Base-by-base conservation (phyloP, 495 filamentous ascomycete species). In the Trichoderma erinaceum region DNA sequence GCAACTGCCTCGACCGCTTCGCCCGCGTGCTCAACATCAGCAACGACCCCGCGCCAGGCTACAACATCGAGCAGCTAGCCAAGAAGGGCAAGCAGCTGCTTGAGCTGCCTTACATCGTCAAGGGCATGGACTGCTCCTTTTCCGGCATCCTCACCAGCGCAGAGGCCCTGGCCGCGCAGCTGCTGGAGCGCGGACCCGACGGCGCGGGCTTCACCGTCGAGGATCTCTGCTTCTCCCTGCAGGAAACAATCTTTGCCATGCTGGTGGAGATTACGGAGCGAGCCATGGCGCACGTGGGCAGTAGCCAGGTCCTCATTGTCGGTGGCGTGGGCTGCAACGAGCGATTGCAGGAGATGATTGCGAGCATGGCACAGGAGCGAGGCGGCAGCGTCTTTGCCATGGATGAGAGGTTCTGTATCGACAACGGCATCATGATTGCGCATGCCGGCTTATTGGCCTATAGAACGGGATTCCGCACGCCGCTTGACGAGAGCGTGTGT, bases 371-470 rank as follows among this genome's bases (percentile, higher is more conserved):
- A n/a, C 81, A 82, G 48, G 92, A 96, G 75, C 82, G 96, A 43
- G 91, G 92, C 21, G 95, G 95, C 0, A 92, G 86, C 76, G 91
- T 97, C 23, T 97, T 89, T 80, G 93, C 93, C 11, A 99, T 94
- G 1, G 94, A 98, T 77, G 93, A 98, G 79, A 86, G 95, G 61
- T 98, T 96, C 78, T 98, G 95, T 74, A 99, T 99, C 70, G 96
- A 99, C 79, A 99, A 99, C 74, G 96, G 95, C 56, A 97, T 99
- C 68, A 99, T 99, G 95, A 99, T 99, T 80, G 95, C 95, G 15
- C 95, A 99, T 80, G 95, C 95, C 12, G 95, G 95, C 32, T 78
- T 99, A 72, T 74, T 97, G 70, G 92, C 92, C 10, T 96, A 89
- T 73, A 80, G 85, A 77, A 91, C 86, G 0, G 95, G 95, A 7